A percentile compares a stretch with the other conserved stretches of the same genome.
Evolutionary conservation across 768 basidiomycete species (phyloP).

Genomic region (Mycena rebaudengoi): DNA sequence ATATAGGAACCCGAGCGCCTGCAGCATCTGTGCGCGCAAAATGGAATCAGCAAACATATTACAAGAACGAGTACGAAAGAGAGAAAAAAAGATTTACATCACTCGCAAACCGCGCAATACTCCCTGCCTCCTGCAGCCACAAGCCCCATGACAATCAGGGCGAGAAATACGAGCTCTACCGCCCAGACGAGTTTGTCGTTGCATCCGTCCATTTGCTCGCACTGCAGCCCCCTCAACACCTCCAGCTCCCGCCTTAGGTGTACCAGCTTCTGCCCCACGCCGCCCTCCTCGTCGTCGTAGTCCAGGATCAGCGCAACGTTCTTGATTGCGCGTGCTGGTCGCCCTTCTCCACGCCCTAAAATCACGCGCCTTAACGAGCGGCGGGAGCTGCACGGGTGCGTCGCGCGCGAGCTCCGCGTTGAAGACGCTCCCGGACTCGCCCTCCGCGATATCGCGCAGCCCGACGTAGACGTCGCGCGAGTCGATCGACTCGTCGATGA

Average conservation of each 20-base stretch:
- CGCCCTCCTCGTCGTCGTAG: no score
- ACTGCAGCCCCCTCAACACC: slow-evolving; percentile 63
- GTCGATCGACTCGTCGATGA: slow-evolving; percentile 69
- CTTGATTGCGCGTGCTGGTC: slow-evolving; percentile 77
- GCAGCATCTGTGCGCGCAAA: no score
- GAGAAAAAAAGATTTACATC: slow-evolving; percentile 67
- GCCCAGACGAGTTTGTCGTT: slow-evolving; percentile 82
- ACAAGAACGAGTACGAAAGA: slow-evolving; percentile 3
- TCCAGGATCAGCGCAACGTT: slow-evolving; percentile 67
- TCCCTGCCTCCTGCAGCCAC: slow-evolving; percentile 65
- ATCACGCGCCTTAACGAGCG: slow-evolving; percentile 48
- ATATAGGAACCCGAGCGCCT: slow-evolving; percentile 73
- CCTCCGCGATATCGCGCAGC: slow-evolving; percentile 82
- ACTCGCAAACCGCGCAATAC: slow-evolving; percentile 78
- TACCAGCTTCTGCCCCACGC: slow-evolving; percentile 66
- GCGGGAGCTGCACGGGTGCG: slow-evolving; percentile 48
- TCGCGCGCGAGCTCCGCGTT: slow-evolving; percentile 41
- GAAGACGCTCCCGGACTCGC: slow-evolving; percentile 82
- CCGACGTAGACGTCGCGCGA: slow-evolving; percentile 72
- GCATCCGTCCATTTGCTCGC: slow-evolving; percentile 76
- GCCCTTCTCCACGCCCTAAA: slow-evolving; percentile 41
- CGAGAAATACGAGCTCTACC: slow-evolving; percentile 92
- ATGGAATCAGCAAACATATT: neutral
- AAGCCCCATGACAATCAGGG: slow-evolving; percentile 84
- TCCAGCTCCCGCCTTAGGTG: slow-evolving; percentile 70